Evolutionary conservation across 352 stramenopile genomes (phyloP).

Genomic region (Phytophthora palmivora): DNA sequence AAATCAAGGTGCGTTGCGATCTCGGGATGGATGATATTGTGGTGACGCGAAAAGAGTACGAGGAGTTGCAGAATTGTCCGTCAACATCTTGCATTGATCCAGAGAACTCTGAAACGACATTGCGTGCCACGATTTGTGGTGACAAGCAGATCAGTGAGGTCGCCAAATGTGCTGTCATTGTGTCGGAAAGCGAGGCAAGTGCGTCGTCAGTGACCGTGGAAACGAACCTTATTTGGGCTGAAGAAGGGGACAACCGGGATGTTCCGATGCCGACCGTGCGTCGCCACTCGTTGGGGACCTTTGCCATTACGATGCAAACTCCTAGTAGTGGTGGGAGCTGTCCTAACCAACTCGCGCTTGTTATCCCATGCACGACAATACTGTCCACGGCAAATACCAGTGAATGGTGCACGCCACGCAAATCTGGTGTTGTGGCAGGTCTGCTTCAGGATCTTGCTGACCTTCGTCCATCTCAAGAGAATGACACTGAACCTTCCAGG

Average conservation of each 20-base stretch:
- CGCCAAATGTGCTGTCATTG: conserved; percentile 42
- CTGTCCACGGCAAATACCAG: conserved; percentile 18
- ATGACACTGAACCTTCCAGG: conserved; percentile 14
- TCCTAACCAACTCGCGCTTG: conserved; percentile 33
- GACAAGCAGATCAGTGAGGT: conserved; percentile 40
- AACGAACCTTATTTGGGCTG: conserved; percentile 44
- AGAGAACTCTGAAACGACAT: conserved; percentile 8
- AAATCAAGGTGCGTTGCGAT: conserved; percentile 40
- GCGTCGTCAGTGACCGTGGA: conserved; percentile 31
- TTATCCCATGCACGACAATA: conserved; percentile 49
- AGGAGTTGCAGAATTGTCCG: conserved; percentile 39
- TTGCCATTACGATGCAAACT: conserved; percentile 47
- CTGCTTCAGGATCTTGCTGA: conserved; percentile 34
- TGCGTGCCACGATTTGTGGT: conserved; percentile 32
- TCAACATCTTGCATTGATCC: conserved; percentile 26
- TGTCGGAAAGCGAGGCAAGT: conserved; percentile 25
- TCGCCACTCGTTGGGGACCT: conserved; percentile 42
- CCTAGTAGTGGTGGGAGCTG: conserved; percentile 22
- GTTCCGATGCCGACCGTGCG: conserved; percentile 44
- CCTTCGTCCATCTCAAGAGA: conserved; percentile 3
- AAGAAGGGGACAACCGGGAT: conserved; percentile 56
- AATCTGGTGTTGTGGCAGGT: conserved; percentile 26
- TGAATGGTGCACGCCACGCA: conserved; percentile 51
- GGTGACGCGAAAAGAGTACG: conserved; percentile 36
- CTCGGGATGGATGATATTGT: conserved; percentile 56